phyloP scores from a whole-genome alignment of 2,329 filamentous ascomycete species.

The Achaetomium macrosporum region DNA sequence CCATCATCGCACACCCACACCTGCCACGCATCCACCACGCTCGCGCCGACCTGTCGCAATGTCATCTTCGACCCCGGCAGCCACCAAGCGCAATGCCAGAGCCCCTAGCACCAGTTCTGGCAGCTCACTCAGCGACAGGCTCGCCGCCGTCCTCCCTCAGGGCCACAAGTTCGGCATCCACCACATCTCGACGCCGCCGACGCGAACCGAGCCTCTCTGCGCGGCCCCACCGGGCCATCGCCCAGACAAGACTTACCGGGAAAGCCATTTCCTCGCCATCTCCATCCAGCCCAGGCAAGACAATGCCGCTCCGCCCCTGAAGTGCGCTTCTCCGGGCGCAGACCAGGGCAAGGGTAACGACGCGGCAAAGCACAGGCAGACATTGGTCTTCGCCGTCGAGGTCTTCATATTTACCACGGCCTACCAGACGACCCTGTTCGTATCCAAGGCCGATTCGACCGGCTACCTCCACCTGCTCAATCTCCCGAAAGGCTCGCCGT shows the following conservation, averaged over 20 bases:
- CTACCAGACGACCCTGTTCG: constrained; percentile 78
- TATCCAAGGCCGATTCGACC: constrained; percentile 95
- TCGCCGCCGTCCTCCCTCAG: constrained; percentile 49
- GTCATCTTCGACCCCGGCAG: constrained; percentile 17
- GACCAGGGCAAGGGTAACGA: constrained; percentile 26
- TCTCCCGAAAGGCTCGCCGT: constrained; percentile 56
- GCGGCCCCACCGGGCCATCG: constrained; percentile 66
- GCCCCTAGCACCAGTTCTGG: neutral
- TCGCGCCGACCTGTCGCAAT: constrained; percentile 1
- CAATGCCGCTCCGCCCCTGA: constrained; percentile 3
- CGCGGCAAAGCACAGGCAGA: constrained; percentile 40
- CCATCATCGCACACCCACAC: too few species aligned
- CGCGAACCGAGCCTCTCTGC: constrained; percentile 68
- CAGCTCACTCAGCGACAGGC: constrained; percentile 31
- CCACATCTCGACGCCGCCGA: constrained; percentile 82
- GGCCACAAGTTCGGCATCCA: constrained; percentile 61
- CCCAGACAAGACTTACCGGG: constrained; percentile 74
- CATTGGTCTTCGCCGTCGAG: constrained; percentile 79
- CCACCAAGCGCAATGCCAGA: constrained; percentile 10
- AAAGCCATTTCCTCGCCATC: constrained; percentile 67
- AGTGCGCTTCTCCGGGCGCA: constrained; percentile 21
- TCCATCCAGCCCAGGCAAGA: constrained; percentile 36
- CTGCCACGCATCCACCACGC: neutral
- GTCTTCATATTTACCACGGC: constrained; percentile 80
- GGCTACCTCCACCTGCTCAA: constrained; percentile 69